Evolutionary conservation across 805 yeast genomes (phyloP), one percentile per base, ranked within the genome.

Genomic region (Candida endomychidarum): DNA sequence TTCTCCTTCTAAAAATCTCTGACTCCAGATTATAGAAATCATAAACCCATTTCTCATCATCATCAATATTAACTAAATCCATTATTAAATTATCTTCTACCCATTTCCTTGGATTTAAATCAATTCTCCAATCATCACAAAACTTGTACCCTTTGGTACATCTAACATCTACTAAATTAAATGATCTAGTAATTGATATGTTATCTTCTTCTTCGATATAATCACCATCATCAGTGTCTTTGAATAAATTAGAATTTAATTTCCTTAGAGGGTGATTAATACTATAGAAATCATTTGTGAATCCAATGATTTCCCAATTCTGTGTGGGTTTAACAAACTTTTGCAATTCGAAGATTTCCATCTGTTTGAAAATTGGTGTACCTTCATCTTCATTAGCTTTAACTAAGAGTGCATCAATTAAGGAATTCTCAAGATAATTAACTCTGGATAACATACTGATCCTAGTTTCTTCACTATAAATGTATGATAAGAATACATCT

Each of bases 11-110:
- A 52, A 56, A 62, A 5, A 61, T 39, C 46, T 81, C 67, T 41
- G 33, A 39, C 27, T 58, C 64, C 14, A 53, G 54, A 36, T 59
- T 52, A 40, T 52, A 57, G 26, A 59, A 54, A 57, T 87, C 96
- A 57, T 87, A 87, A 14, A 86, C 91, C 96, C 96, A 87, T 58
- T 87, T 87, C 28, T 83, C 85, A 41, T 80, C 89, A 20, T 75
- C 66, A 60, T 87, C 95, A 15, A 85, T 68, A 15, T 68, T 71
- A 11, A 83, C 78, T 32, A 77, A 60, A 41, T 76, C 82, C 20
- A 51, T 43, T 10, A 83, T 61, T 37, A 75, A 63, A 38, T 77
- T 72, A 2, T 60, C 54, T 32, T 60, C 60, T 6, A 81, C 86
- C 96, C 96, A 87, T 2, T 52, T 58, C 18, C 65, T 61, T 0